Percentiles rank a stretch among this genome's conserved stretches.
phyloP scores from a whole-genome alignment of 2,329 filamentous ascomycete species.

The Xylaria sp. region DNA sequence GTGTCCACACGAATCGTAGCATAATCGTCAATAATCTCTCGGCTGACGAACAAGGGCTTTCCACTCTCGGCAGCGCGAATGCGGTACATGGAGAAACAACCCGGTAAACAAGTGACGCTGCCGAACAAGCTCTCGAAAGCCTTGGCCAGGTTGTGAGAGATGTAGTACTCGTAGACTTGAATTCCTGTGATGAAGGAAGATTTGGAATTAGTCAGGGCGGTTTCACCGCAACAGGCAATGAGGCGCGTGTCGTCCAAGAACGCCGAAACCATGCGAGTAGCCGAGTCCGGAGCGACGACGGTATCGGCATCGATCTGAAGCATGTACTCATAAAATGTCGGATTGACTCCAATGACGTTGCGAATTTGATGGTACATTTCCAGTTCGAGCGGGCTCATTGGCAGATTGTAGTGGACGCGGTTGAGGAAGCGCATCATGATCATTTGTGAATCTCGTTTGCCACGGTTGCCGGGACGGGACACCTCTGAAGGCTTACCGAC shows the following conservation, averaged over 20 bases:
- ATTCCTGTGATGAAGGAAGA: constrained; percentile 97
- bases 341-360: constrained; percentile 98
- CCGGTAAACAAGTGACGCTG: constrained; percentile 95
- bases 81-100: constrained; percentile 99
- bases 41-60: constrained; percentile 95
- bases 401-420: constrained; percentile 94
- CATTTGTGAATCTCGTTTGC: constrained; percentile 99
- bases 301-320: constrained; percentile 98
- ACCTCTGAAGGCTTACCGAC: constrained; percentile 98
- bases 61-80: constrained; percentile 93
- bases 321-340: constrained; percentile 97
- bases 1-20: constrained; percentile 95
- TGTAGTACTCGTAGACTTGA: constrained; percentile 99
- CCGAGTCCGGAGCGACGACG: constrained; percentile 87
- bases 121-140: constrained; percentile 98
- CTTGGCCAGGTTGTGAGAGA: constrained; percentile 96
- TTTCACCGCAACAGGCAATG: constrained; percentile 96
- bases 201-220: constrained; percentile 90
- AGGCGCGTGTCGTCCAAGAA: constrained; percentile 92
- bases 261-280: constrained; percentile 88
- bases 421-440: constrained; percentile 99
- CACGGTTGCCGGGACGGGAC: constrained; percentile 92
- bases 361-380: constrained; percentile 99
- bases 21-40: constrained; percentile 88
- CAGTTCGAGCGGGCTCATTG: constrained; percentile 95